phyloP scores from a whole-genome alignment of 2,329 filamentous ascomycete species.

The Verticillium alfalfae region DNA sequence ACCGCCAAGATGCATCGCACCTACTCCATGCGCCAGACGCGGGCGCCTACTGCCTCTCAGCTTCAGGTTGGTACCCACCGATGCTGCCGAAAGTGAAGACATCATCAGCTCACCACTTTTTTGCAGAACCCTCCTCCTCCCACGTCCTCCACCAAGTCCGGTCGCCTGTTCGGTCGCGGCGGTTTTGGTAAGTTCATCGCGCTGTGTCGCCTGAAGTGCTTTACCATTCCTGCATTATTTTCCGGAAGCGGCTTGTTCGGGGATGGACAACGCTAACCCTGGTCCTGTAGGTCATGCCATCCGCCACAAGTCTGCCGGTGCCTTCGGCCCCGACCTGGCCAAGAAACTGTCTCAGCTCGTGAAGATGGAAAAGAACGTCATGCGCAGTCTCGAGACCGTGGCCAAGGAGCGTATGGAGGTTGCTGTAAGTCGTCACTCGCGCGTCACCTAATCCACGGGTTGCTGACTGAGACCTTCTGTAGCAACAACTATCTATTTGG shows the following conservation, averaged over 20 bases:
- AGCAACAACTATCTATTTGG: conserved; percentile 99
- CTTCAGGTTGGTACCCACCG: conserved; percentile 41
- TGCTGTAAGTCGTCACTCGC: conserved; percentile 63
- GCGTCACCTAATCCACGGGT: conserved; percentile 12
- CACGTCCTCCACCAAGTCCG: conserved; percentile 82
- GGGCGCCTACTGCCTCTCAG: conserved; percentile 88
- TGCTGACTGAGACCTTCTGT: conserved; percentile 7
- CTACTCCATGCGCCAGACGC: conserved; percentile 96
- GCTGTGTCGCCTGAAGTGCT: background rate
- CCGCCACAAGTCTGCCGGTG: conserved; percentile 68
- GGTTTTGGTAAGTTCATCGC: conserved; percentile 66
- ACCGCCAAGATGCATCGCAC: conserved; percentile 78
- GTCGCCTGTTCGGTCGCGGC: conserved; percentile 79
- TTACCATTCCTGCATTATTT: background rate
- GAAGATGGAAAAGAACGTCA: conserved; percentile 99
- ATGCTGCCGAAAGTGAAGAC: background rate
- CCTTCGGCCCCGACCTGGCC: conserved; percentile 79
- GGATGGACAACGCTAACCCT: background rate
- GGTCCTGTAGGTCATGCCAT: conserved; percentile 53
- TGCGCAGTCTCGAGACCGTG: conserved; percentile 95
- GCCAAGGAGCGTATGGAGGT: conserved; percentile 97
- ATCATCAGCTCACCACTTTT: background rate
- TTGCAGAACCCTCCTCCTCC: conserved; percentile 86
- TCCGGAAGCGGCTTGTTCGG: background rate
- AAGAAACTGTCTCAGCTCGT: conserved; percentile 98